Conservation (phyloP, 257 asterid species). For the Solanum medicagineum region DNA sequence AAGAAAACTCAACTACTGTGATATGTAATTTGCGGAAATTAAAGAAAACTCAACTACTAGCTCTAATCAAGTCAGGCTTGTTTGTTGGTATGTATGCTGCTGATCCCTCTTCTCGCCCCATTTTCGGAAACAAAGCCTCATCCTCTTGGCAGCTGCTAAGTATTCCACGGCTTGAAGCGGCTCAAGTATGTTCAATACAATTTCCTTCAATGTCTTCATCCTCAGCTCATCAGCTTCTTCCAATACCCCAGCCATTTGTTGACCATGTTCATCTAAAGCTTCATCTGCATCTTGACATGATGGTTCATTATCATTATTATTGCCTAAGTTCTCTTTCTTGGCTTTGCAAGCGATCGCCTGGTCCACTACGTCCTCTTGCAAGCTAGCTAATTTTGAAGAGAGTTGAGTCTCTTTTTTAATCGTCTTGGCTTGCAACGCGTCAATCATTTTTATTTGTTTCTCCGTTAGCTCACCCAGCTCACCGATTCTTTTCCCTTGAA, state of each 20-base stretch:
- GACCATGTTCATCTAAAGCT: conserved; percentile 24
- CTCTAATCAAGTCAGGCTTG: neutral
- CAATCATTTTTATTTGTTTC: conserved; percentile 17
- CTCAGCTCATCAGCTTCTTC: conserved; percentile 39
- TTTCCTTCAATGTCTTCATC: conserved; percentile 21
- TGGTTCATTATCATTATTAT: too few species aligned
- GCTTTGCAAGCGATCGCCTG: conserved; percentile 16
- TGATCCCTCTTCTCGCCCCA: conserved; percentile 40
- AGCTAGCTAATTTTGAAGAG: conserved; percentile 10
- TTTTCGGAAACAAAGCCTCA: conserved; percentile 23
- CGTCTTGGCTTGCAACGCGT: conserved; percentile 22
- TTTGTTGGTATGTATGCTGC: neutral
- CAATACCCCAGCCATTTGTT: conserved; percentile 13
- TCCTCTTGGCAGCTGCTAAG: conserved; percentile 35
- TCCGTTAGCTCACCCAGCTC: conserved; percentile 16
- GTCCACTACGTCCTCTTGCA: conserved; percentile 37
- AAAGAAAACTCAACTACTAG: neutral
- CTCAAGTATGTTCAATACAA: conserved; percentile 13
- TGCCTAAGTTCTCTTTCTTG: neutral
- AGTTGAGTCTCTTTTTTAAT: conserved; percentile 22
- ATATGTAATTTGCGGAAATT: too few species aligned
- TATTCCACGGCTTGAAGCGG: conserved; percentile 49
- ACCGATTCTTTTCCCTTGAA: conserved; percentile 15
- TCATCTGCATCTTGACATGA: neutral
- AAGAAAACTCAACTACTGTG: too few species aligned